phyloP scores from a whole-genome alignment of 208 protist species.

The Trypanosoma scelopori region DNA sequence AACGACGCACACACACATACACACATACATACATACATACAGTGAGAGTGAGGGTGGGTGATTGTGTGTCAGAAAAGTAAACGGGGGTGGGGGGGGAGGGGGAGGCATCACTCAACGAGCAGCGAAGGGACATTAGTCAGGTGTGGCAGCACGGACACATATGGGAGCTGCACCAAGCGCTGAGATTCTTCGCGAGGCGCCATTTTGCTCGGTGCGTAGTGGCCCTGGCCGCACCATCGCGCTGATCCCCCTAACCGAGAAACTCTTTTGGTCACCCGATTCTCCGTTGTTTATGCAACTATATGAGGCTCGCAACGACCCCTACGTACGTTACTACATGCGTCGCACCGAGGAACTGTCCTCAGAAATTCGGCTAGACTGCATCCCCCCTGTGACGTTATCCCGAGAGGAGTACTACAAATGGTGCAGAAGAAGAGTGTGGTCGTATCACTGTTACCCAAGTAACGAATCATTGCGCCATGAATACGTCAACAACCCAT shows the following conservation, averaged over 20 bases:
- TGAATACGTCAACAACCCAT: slow-evolving; percentile 25
- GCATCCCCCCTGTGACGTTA: slow-evolving; percentile 39
- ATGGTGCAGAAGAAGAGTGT: background rate
- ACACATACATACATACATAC: no score
- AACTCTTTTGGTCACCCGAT: slow-evolving; percentile 59
- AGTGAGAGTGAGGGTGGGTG: no score
- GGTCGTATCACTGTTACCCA: slow-evolving; percentile 15
- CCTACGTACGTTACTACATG: slow-evolving; percentile 73
- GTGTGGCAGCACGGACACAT: background rate
- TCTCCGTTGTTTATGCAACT: slow-evolving; percentile 56
- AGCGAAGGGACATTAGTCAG: no score
- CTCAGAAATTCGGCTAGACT: slow-evolving; percentile 32
- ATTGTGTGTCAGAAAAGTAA: background rate
- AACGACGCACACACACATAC: slow-evolving; percentile 12
- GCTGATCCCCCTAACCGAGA: slow-evolving; percentile 49
- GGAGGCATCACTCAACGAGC: no score
- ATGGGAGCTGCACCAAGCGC: slow-evolving; percentile 75
- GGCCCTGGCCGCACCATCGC: slow-evolving; percentile 35
- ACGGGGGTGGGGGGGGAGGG: background rate
- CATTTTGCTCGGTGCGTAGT: slow-evolving; percentile 36
- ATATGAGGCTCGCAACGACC: slow-evolving; percentile 53
- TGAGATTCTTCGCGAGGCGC: slow-evolving; percentile 44
- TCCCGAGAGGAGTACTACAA: slow-evolving; percentile 39
- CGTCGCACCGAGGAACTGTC: slow-evolving; percentile 25
- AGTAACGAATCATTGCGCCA: slow-evolving; percentile 39